Conservation (phyloP, 2,329 filamentous ascomycete species). For the Calonectria pseudoreteaudii region DNA sequence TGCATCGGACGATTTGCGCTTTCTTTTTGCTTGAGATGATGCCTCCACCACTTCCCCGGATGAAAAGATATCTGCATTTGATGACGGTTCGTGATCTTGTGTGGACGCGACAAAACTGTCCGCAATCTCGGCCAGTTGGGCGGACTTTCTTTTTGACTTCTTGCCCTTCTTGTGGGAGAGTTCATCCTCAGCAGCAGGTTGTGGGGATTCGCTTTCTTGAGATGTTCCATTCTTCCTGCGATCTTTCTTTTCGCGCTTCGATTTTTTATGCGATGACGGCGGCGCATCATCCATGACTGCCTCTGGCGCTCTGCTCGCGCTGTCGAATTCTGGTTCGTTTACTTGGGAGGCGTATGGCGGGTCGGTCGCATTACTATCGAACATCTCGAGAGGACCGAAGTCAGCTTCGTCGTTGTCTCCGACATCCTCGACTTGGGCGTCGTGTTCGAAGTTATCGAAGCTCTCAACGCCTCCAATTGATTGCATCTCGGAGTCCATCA, state of each 20-base stretch:
- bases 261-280: slow-evolving; percentile 38
- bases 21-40: slow-evolving; percentile 46
- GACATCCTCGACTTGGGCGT: slow-evolving; percentile 37
- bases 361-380: slow-evolving; percentile 51
- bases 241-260: slow-evolving; percentile 48
- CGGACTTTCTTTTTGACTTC: slow-evolving; percentile 43
- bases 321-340: slow-evolving; percentile 25
- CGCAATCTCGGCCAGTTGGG: slow-evolving; percentile 30
- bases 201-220: slow-evolving; percentile 32
- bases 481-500: slow-evolving; percentile 39
- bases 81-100: slow-evolving; percentile 23
- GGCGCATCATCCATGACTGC: slow-evolving; percentile 45
- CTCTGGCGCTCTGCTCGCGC: slow-evolving; percentile 40
- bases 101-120: slow-evolving; percentile 31
- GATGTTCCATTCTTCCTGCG: slow-evolving; percentile 42
- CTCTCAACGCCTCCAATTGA: slow-evolving; percentile 41
- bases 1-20: slow-evolving; percentile 47
- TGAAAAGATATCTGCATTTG: slow-evolving; percentile 20
- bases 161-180: slow-evolving; percentile 40
- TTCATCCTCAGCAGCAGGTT: slow-evolving; percentile 28
- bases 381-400: slow-evolving; percentile 53
- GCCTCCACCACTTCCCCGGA: slow-evolving; percentile 33
- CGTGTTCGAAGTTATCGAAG: slow-evolving; percentile 41
- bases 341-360: slow-evolving; percentile 47
- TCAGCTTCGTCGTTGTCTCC: slow-evolving; percentile 39